Evolutionary conservation across 805 yeast genomes (phyloP).

Genomic region (Komagataella ulmi): DNA sequence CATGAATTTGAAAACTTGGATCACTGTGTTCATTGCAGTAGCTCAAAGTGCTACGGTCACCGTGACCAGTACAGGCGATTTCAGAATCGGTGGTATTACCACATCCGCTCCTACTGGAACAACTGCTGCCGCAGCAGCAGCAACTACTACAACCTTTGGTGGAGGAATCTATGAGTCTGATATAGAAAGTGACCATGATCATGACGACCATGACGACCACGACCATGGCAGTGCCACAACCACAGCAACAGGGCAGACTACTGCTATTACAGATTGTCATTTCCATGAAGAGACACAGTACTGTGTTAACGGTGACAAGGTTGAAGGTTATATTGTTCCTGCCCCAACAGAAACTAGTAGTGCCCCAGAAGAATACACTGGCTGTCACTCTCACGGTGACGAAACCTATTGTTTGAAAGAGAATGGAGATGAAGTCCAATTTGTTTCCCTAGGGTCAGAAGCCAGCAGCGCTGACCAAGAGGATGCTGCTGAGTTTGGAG

Average conservation of each 20-base stretch:
- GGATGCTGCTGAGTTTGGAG: not conserved
- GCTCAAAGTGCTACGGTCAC: not conserved
- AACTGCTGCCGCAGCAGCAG: not conserved
- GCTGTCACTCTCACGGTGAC: not conserved
- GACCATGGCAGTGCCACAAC: not conserved
- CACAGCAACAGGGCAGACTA: not conserved
- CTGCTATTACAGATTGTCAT: not conserved
- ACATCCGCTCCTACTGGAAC: not conserved
- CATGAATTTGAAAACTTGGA: not conserved
- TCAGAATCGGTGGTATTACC: not conserved
- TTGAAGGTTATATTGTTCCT: not conserved
- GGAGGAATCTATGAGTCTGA: not conserved
- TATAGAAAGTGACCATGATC: not conserved
- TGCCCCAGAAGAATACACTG: not conserved
- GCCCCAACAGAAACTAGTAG: not conserved
- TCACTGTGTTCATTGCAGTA: not conserved
- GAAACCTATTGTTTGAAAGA: not conserved
- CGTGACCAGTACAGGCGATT: not conserved
- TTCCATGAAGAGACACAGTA: not conserved
- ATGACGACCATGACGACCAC: not conserved
- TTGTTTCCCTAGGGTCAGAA: not conserved
- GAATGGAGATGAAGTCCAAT: not conserved
- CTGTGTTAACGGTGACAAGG: not conserved
- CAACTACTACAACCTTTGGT: not conserved
- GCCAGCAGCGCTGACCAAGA: not conserved